These are phyloP conservation scores for Stereum hirsutum DNA, from an alignment of 1,284 basidiomycete species.

Conservation along the genomic window DNA sequence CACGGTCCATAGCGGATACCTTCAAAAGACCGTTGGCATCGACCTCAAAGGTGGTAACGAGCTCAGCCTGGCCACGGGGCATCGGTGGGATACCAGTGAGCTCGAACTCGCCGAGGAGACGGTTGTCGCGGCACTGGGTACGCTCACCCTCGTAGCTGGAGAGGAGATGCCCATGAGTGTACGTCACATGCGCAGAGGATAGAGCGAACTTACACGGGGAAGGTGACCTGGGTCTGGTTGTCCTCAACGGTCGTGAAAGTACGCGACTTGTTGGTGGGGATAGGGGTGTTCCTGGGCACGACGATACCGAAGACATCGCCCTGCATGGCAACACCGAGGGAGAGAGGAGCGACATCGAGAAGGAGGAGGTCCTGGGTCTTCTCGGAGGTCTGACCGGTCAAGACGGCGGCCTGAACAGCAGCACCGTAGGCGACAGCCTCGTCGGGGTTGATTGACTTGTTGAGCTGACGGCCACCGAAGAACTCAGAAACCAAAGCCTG, in stretches of 20 bases:
- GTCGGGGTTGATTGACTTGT: constrained; percentile 98
- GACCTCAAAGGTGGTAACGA: constrained; percentile 94
- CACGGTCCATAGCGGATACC: constrained; percentile 91
- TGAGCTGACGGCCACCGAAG: constrained; percentile 95
- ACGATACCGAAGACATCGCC: constrained; percentile 96
- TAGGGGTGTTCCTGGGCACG: constrained; percentile 94
- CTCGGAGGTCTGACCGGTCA: constrained; percentile 93
- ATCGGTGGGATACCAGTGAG: constrained; percentile 94
- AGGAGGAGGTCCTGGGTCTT: constrained; percentile 93
- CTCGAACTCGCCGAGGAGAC: constrained; percentile 95
- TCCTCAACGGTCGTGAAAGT: constrained; percentile 97
- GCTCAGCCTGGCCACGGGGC: constrained; percentile 93
- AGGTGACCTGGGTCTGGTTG: constrained; percentile 96
- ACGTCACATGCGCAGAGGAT: constrained; percentile 8
- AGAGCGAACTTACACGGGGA: constrained; percentile 73
- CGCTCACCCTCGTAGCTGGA: constrained; percentile 91
- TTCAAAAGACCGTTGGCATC: constrained; percentile 96
- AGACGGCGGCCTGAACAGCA: constrained; percentile 93
- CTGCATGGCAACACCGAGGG: constrained; percentile 97
- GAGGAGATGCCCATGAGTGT: neutral
- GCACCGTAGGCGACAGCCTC: constrained; percentile 95
- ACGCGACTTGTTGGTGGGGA: constrained; percentile 94
- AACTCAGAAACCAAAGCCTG: constrained; percentile 97
- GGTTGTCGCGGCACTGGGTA: constrained; percentile 94
- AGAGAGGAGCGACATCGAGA: constrained; percentile 93